Evolutionary conservation across 2,329 filamentous ascomycete species (phyloP), one percentile per base, ranked within the genome.

Genomic region (Neofusicoccum sp.): DNA sequence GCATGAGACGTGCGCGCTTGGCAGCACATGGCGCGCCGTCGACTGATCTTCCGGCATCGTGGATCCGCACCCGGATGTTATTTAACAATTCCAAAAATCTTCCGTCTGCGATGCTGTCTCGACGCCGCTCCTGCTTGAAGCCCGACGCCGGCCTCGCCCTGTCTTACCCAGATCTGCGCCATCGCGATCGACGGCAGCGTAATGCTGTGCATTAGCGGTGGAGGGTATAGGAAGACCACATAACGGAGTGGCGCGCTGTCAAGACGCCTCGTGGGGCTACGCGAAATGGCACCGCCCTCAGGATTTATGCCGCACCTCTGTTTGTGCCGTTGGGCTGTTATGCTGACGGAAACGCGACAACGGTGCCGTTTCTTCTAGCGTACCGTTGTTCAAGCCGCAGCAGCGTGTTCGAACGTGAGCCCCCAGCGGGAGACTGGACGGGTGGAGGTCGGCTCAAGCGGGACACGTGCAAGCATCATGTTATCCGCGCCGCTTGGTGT

Each of bases 161-260:
- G 28, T 28, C 52, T 9, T 44, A 22, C 22, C 22, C 22, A 44
- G 29, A 58, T 47, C 54, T 36, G 12, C 29, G 54, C 28, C 29
- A 44, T 29, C 54, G 41, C 41, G 54, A 58, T 58, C 54, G 54
- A 45, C 54, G 22, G 54, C 36, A 58, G 28, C 54, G 52, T 56
- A 56, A 56, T 56, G 39, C 52, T 56, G 37, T 56, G 52, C 52
- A 44, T 56, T 58, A 28, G 54, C 54, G 54, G 41, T 31, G 54
- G 54, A 45, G 54, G 39, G 39, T 45, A 58, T 58, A 58, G 37
- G n/a, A 58, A 36, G 31, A 16, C 11, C 45, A 45, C 31, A 45
- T 58, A 47, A 36, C 22, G 8, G 14, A 31, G 36, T n/a, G 7
- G 31, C 22, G 33, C 11, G 22, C 7, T 22, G 50, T 3, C 22